A percentile compares a stretch with the other conserved stretches of the same genome.
Conservation (phyloP, 2,329 filamentous ascomycete genomes). For the Arthrobotrys megalospora region DNA sequence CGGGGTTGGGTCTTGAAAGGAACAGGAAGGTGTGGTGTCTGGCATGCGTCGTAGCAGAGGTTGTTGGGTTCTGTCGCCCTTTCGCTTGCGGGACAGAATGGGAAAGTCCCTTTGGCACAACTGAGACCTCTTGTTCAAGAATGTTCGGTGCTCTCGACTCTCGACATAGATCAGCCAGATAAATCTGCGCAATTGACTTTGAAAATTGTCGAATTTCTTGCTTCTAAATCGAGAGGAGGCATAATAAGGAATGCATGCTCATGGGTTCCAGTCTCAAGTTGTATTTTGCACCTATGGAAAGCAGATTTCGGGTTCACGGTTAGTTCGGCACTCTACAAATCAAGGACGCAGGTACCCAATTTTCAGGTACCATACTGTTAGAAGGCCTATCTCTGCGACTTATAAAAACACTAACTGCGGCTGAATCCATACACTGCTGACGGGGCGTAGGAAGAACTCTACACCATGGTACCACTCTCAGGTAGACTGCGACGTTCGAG, state of each 20-base stretch:
- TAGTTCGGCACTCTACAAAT: no score
- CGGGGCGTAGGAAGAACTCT: neutral
- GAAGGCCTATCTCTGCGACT: neutral
- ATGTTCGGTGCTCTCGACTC: neutral
- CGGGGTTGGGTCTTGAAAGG: slow-evolving; percentile 12
- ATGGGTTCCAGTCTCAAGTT: neutral
- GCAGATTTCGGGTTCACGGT: neutral
- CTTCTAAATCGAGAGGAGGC: neutral
- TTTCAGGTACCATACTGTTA: neutral
- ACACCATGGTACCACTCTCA: neutral
- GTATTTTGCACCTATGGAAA: neutral
- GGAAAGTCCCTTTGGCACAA: slow-evolving; percentile 1
- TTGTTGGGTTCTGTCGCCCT: slow-evolving; percentile 15
- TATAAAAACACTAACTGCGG: neutral
- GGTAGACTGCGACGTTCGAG: neutral
- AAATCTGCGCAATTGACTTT: neutral
- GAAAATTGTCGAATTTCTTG: neutral
- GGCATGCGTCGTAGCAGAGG: neutral
- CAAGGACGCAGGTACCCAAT: neutral
- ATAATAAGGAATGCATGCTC: no score
- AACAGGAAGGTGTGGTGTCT: slow-evolving; percentile 28
- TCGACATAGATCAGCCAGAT: slow-evolving; percentile 1
- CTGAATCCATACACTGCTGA: neutral
- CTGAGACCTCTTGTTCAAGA: slow-evolving; percentile 25
- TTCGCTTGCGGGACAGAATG: neutral